Percentiles rank a stretch among this genome's conserved stretches.
Conservation (phyloP, 805 yeast genomes). For the Lachancea fermentati region DNA sequence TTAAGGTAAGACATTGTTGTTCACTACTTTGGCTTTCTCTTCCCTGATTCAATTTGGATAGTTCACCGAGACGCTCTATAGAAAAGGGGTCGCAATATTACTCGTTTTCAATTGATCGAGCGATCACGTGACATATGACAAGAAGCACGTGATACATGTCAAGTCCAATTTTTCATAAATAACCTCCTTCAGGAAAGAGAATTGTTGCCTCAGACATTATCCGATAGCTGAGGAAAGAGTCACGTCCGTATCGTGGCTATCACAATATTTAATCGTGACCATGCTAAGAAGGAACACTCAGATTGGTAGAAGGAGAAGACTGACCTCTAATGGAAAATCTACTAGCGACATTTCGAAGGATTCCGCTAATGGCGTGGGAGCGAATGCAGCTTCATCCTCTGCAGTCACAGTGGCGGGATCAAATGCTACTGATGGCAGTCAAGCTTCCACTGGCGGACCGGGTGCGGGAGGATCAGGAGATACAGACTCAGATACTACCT, state of each 20-base stretch:
- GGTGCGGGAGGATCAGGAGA: conserved; percentile 8
- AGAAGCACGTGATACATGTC: background rate
- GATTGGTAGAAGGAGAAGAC: conserved; percentile 20
- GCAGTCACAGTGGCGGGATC: conserved; percentile 16
- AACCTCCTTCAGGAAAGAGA: background rate
- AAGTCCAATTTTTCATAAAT: background rate
- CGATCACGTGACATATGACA: background rate
- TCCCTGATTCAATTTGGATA: background rate
- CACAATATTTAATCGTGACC: background rate
- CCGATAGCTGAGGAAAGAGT: background rate
- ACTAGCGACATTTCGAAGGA: conserved; percentile 21
- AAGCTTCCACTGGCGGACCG: conserved; percentile 17
- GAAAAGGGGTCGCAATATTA: background rate
- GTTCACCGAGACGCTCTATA: background rate
- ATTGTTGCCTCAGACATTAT: too few species aligned
- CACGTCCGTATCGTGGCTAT: background rate
- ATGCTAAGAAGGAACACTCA: conserved; percentile 25
- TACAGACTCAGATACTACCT: conserved; percentile 23
- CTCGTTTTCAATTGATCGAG: background rate
- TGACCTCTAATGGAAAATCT: conserved; percentile 19
- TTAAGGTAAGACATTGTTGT: conserved; percentile 54
- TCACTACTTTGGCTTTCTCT: background rate
- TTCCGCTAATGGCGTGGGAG: conserved; percentile 9
- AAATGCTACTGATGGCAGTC: conserved; percentile 17
- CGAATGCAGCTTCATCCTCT: conserved; percentile 13